Conservation (phyloP, 257 asterid species). For the Petrea volubilis region DNA sequence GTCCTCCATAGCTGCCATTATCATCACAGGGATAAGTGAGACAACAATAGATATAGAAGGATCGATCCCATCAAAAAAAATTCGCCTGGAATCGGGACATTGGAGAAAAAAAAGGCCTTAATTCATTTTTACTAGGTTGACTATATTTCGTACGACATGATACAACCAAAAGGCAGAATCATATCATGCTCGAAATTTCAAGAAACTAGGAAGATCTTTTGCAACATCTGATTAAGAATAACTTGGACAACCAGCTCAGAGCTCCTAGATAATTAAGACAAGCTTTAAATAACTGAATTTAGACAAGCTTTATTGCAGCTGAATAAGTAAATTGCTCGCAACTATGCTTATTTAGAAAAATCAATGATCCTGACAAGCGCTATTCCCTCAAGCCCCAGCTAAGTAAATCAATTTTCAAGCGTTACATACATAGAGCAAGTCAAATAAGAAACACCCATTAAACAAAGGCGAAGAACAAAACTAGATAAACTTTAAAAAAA, state of each 20-base stretch:
- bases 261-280: not conserved
- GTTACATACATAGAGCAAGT: not conserved
- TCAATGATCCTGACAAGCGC: not conserved
- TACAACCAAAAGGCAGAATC: not conserved
- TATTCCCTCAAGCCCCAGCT: not conserved
- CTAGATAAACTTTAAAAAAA: slow-evolving; percentile 4
- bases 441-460: not conserved
- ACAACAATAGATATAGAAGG: not conserved
- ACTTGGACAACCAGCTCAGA: not conserved
- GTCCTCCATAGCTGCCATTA: slow-evolving; percentile 88
- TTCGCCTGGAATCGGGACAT: not conserved
- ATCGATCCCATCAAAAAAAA: not conserved
- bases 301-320: not conserved
- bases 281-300: not conserved
- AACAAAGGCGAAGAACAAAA: not conserved
- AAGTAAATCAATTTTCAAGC: not conserved
- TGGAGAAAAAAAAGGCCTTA: not conserved
- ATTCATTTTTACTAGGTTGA: not conserved
- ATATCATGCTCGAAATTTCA: not conserved
- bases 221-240: not conserved
- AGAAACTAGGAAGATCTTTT: not conserved
- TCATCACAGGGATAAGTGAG: slow-evolving; percentile 20
- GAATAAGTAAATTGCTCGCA: too few species aligned
- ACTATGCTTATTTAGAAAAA: not conserved
- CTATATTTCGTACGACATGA: not conserved